Percentiles rank a stretch among this genome's conserved stretches.
These are phyloP conservation scores for Daedaleopsis nitida DNA, from an alignment of 768 basidiomycete genomes.

Conservation along the genomic window DNA sequence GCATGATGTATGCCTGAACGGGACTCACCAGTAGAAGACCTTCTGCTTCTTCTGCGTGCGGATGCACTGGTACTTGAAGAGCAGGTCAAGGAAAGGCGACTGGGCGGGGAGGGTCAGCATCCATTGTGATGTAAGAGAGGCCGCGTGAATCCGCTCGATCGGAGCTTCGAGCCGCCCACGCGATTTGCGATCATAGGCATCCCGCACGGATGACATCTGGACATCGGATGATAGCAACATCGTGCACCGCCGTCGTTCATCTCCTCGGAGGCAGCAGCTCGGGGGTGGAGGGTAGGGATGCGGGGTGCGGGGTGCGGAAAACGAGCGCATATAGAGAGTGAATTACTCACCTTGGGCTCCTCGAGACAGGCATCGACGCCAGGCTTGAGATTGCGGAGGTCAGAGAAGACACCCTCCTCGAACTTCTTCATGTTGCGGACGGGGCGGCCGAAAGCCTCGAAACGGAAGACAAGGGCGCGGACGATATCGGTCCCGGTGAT, in stretches of 20 bases:
- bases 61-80: slow-evolving; percentile 97
- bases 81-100: slow-evolving; percentile 90
- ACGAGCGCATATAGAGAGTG: not conserved
- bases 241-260: not conserved
- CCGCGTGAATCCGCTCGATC: slow-evolving; percentile 3
- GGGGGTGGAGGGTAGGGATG: not conserved
- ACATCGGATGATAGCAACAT: not conserved
- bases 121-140: not conserved
- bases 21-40: slow-evolving; percentile 91
- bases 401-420: slow-evolving; percentile 94
- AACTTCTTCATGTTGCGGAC: slow-evolving; percentile 96
- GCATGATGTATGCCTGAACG: not conserved
- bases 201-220: not conserved
- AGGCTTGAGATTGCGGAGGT: slow-evolving; percentile 91
- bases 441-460: slow-evolving; percentile 90
- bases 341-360: slow-evolving; percentile 79
- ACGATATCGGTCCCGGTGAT: slow-evolving; percentile 98
- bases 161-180: not conserved
- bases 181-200: not conserved
- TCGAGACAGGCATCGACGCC: slow-evolving; percentile 91
- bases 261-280: slow-evolving; percentile 1
- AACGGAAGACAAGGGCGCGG: slow-evolving; percentile 89
- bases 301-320: slow-evolving; percentile 5
- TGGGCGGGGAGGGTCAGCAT: slow-evolving; percentile 35
- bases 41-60: slow-evolving; percentile 99